A percentile compares a stretch with the other conserved stretches of the same genome.
Conservation (phyloP, 805 yeast genomes). For the Starmerella kuoi region DNA sequence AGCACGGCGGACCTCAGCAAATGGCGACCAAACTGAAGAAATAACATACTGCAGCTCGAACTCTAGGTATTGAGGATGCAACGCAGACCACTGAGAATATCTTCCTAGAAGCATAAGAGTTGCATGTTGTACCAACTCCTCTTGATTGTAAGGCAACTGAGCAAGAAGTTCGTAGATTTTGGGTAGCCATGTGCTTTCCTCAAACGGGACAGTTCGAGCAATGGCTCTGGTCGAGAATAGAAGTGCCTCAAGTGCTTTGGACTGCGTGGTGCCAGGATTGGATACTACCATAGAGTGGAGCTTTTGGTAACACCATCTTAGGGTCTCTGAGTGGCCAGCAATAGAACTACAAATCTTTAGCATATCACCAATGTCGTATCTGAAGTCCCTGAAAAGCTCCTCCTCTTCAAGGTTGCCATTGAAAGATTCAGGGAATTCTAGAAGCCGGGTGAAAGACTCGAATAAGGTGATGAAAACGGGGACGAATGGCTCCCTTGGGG, state of each 20-base stretch:
- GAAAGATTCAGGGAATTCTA: slow-evolving; percentile 67
- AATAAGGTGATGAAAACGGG: slow-evolving; percentile 50
- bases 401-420: slow-evolving; percentile 60
- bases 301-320: slow-evolving; percentile 27
- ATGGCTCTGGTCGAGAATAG: slow-evolving; percentile 80
- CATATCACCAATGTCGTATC: slow-evolving; percentile 98
- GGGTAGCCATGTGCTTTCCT: slow-evolving; percentile 52
- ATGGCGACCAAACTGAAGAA: slow-evolving; percentile 45
- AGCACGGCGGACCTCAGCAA: slow-evolving; percentile 54
- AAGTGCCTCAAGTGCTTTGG: slow-evolving; percentile 89
- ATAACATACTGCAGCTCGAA: slow-evolving; percentile 75
- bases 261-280: slow-evolving; percentile 27
- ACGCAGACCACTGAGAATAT: slow-evolving; percentile 88
- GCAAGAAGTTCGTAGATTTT: slow-evolving; percentile 57
- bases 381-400: slow-evolving; percentile 83
- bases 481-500: slow-evolving; percentile 37
- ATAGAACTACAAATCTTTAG: slow-evolving; percentile 89
- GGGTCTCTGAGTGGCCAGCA: slow-evolving; percentile 61
- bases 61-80: slow-evolving; percentile 72
- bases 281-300: neutral
- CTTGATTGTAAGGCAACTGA: slow-evolving; percentile 53
- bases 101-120: slow-evolving; percentile 90
- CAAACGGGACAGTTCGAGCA: slow-evolving; percentile 77
- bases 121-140: slow-evolving; percentile 78
- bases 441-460: slow-evolving; percentile 49